phyloP scores from a whole-genome alignment of 2,329 filamentous ascomycete genomes.

The Cercospora janseana region DNA sequence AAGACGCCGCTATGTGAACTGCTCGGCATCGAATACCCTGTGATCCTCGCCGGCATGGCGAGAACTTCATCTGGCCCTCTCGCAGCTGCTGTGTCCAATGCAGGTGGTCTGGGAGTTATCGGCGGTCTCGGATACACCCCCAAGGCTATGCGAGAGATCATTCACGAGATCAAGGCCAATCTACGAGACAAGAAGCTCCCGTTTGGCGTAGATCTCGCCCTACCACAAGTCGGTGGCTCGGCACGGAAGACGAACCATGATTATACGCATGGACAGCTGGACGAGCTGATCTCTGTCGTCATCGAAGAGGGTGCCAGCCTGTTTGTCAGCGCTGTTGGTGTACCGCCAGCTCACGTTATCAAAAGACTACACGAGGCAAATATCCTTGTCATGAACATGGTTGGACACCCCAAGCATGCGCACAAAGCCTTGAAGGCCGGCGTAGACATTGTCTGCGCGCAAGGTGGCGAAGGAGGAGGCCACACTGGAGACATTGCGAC shows the following conservation, averaged over 20 bases:
- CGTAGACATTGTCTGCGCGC: constrained; percentile 86
- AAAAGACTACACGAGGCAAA: constrained; percentile 74
- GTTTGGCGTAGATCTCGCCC: constrained; percentile 87
- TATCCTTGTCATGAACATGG: constrained; percentile 95
- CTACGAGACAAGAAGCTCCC: constrained; percentile 67
- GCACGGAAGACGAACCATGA: constrained; percentile 93
- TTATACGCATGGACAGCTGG: constrained; percentile 85
- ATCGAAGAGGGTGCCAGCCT: constrained; percentile 79
- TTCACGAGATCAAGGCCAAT: constrained; percentile 79
- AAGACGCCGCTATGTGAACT: constrained; percentile 75
- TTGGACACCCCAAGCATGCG: constrained; percentile 87
- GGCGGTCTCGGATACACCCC: constrained; percentile 68
- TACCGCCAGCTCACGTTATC: constrained; percentile 72
- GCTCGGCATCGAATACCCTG: constrained; percentile 80
- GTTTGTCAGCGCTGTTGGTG: constrained; percentile 85
- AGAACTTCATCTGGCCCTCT: constrained; percentile 74
- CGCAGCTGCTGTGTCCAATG: constrained; percentile 83
- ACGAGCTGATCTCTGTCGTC: constrained; percentile 82
- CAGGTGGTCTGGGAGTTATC: constrained; percentile 71
- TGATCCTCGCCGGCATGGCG: constrained; percentile 93
- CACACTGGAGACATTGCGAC: constrained; percentile 87
- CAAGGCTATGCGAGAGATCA: constrained; percentile 71
- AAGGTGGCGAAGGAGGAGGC: constrained; percentile 89
- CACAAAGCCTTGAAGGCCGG: constrained; percentile 82
- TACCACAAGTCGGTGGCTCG: constrained; percentile 80